A percentile compares a stretch with the other conserved stretches of the same genome.
Evolutionary conservation across 2,329 filamentous ascomycete species (phyloP).

Genomic region (Sphaceloma murrayae): DNA sequence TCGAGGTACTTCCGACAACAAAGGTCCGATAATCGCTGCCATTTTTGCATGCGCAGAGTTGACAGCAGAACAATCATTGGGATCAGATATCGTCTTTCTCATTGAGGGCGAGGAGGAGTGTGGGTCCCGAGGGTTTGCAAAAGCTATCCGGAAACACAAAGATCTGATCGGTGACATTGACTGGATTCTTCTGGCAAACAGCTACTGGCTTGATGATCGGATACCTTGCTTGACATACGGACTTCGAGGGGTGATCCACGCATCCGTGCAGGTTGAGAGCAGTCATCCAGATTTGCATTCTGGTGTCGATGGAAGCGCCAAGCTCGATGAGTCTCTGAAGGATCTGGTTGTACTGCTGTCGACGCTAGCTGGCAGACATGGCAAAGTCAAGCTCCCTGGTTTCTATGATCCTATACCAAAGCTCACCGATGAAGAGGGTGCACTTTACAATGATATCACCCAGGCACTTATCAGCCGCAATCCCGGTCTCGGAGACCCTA

Average conservation of each 20-base stretch:
- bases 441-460: constrained; percentile 75
- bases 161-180: constrained; percentile 80
- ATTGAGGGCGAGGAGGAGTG: constrained; percentile 97
- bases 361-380: constrained; percentile 70
- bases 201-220: constrained; percentile 96
- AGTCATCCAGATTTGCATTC: constrained; percentile 83
- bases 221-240: constrained; percentile 94
- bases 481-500: constrained; percentile 52
- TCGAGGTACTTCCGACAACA: constrained; percentile 94
- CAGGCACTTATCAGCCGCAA: constrained; percentile 64
- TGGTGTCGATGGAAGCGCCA: constrained; percentile 87
- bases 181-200: constrained; percentile 92
- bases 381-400: constrained; percentile 71
- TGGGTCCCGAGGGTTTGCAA: constrained; percentile 80
- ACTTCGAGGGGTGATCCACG: constrained; percentile 84
- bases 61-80: constrained; percentile 69
- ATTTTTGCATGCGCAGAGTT: constrained; percentile 89
- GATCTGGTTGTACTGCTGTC: constrained; percentile 78
- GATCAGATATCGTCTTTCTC: constrained; percentile 82
- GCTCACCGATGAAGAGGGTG: constrained; percentile 64
- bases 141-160: constrained; percentile 71
- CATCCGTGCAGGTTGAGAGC: constrained; percentile 79
- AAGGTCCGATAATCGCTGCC: constrained; percentile 88
- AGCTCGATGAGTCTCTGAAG: constrained; percentile 84
- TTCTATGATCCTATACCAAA: constrained; percentile 81